Base-by-base conservation (phyloP, 192 early-diverging fungal genomes). In the Allomyces macrogynus region DNA sequence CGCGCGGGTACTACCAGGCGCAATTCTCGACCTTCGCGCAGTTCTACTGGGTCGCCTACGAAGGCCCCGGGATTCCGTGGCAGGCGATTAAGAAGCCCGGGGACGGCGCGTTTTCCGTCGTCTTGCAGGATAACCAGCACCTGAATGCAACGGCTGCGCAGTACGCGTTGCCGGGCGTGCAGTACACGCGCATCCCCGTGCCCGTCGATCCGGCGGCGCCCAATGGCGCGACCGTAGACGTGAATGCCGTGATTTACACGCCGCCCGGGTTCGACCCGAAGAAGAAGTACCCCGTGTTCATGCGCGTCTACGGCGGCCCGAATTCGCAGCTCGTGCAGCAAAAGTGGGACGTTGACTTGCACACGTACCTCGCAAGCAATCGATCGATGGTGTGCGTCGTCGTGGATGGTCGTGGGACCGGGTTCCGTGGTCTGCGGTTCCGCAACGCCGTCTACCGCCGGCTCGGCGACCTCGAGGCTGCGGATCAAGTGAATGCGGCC, bases 221-320 rank as follows among this genome's bases (percentile, higher is more conserved):
- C 4, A 27, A 62, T 24, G 26, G 42, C 23, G 64, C 43, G 63
- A 10, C 61, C 18, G 14, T 68, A 67, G 76, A 81, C 54, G 77
- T 94, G 70, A 92, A 92, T 71, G 88, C 84, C 16, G 84, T 86
- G 77, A 81, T 88, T 57, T 81, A 84, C 20, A 78, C 86, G 25
- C 93, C 92, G 61, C 82, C 86, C 26, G 78, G 81, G 62, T 95
- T 96, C 70, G 81, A 93, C 66, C 69, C 68, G 20, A 73, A 69
- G 10, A 74, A 80, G 54, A 84, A 86, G 67, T 92, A 98, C 66
- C 91, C 91, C 23, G 86, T 96, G 9, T 69, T 95, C 61, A 86
- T 98, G 74, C 76, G 80, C 67, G 85, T 93, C 20, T 88, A 92
- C 70, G 93, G 91, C 27, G 95, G 95, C 4, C 95, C 95, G 16